Evolutionary conservation across 345 rosid genomes (phyloP), one percentile per base, ranked within the genome.

Genomic region (Murraya koenigii): DNA sequence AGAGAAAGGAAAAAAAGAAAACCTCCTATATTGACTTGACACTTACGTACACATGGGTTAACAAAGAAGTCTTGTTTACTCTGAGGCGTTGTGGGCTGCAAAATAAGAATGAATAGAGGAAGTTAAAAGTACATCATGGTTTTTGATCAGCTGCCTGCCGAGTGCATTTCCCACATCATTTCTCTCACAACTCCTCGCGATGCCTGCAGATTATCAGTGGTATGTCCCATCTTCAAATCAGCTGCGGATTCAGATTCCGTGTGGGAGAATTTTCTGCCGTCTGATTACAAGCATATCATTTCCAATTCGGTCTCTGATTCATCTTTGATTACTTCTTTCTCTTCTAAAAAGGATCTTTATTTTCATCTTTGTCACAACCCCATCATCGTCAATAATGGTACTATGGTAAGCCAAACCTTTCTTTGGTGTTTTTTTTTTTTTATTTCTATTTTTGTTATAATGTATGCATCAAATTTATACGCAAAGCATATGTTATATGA

Each of bases 191-290:
- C 72, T 9, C 90, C 87, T 5, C 15, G 66, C 14, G 88, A 87
- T 54, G 82, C 83, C 35, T 76, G 87, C 81, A 33, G 84, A 44
- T 70, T 58, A 33, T 69, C 87, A 3, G 25, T 77, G 19, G 88
- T 87, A 44, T 84, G 81, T 17, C 74, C 79, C 8, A 9, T 59
- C 26, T 81, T 84, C 61, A 75, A 80, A 69, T 74, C 79, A 2
- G 84, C 82, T 14, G 84, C 86, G 0, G 72, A 78, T 61, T 85
- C 87, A 5, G 87, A 89, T 66, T 56, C 65, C 58, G 86, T 80
- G 15, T 87, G 90, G 92, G 55, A 72, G 14, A 47, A 66, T 4
- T 84, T 88, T 63, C 82, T 88, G 54, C 89, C 82, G 8, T 71
- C 75, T 0, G 89, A 86, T 23, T 69, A 72, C 61, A 64, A 47